Percentiles rank a stretch among this genome's conserved stretches.
phyloP scores from a whole-genome alignment of 2,329 filamentous ascomycete genomes.

The Verticillium klebahnii region DNA sequence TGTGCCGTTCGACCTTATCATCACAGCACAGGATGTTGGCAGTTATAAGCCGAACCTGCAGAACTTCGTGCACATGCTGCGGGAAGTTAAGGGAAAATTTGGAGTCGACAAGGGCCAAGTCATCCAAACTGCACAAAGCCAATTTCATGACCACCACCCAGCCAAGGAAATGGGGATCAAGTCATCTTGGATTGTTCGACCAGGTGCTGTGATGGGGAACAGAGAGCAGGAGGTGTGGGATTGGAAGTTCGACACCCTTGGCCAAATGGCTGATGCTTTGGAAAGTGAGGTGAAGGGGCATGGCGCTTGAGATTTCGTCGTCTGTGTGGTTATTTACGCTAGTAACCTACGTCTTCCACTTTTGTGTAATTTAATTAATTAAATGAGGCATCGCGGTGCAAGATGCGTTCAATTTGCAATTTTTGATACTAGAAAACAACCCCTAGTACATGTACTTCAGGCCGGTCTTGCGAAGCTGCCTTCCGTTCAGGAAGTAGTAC shows the following conservation, averaged over 20 bases:
- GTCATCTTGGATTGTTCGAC: constrained; percentile 57
- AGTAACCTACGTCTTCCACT: too few species aligned
- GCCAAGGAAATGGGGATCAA: constrained; percentile 54
- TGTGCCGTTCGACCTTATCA: constrained; percentile 53
- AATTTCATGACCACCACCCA: constrained; percentile 66
- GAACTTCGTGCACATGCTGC: constrained; percentile 64
- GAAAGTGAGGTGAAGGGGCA: constrained; percentile 26
- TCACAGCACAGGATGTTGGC: constrained; percentile 68
- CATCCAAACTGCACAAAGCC: constrained; percentile 63
- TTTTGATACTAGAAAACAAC: too few species aligned
- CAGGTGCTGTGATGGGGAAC: constrained; percentile 32
- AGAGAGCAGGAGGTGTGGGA: constrained; percentile 36
- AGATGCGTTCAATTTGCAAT: too few species aligned
- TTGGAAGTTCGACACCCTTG: constrained; percentile 56
- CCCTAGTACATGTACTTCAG: not conserved
- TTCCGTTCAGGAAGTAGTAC: constrained; percentile 9
- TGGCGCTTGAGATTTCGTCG: not conserved
- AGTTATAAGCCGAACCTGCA: constrained; percentile 63
- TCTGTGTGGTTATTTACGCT: too few species aligned
- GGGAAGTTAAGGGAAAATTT: constrained; percentile 47
- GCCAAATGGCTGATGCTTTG: constrained; percentile 55
- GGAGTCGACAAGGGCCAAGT: constrained; percentile 51
- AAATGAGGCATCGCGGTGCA: too few species aligned
- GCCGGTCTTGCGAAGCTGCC: not conserved
- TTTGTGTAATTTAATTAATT: too few species aligned